Evolutionary conservation across 2,329 filamentous ascomycete species (phyloP).

Genomic region (Diaporthe longicolla): DNA sequence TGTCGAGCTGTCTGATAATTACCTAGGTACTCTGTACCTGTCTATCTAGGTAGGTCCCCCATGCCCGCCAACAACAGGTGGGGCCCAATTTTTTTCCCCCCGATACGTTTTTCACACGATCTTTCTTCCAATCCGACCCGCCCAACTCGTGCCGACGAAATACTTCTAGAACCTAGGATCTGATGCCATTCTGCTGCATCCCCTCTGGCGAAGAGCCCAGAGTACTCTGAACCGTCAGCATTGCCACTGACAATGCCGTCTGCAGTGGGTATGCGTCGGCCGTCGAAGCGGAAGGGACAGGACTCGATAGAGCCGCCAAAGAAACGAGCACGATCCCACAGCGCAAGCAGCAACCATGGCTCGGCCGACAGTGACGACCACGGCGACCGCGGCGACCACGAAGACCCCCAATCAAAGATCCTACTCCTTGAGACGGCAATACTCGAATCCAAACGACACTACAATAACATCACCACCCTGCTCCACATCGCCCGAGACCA

Average conservation of each 20-base stretch:
- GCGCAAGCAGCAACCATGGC: slow-evolving; percentile 48
- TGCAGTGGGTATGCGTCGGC: slow-evolving; percentile 46
- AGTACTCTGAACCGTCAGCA: not conserved
- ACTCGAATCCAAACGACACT: slow-evolving; percentile 87
- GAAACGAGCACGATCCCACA: slow-evolving; percentile 67
- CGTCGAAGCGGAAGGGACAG: slow-evolving; percentile 67
- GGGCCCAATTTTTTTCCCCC: not conserved
- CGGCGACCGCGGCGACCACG: slow-evolving; percentile 60
- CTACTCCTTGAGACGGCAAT: slow-evolving; percentile 85
- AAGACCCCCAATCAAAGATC: slow-evolving; percentile 74
- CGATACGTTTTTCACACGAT: not conserved
- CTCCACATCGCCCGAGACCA: slow-evolving; percentile 71
- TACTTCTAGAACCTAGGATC: not conserved
- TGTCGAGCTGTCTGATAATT: no score
- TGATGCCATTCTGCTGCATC: not conserved
- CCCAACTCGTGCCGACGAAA: not conserved
- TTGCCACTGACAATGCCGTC: slow-evolving; percentile 49
- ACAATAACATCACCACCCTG: slow-evolving; percentile 88
- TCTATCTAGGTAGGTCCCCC: no score
- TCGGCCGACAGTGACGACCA: slow-evolving; percentile 61
- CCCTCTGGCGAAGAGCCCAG: not conserved
- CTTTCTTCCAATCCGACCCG: not conserved
- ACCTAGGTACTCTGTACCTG: no score
- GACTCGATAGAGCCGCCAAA: slow-evolving; percentile 59
- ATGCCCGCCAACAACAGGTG: not conserved